Evolutionary conservation across 352 stramenopile species (phyloP).

Genomic region (Phytophthora rubi): DNA sequence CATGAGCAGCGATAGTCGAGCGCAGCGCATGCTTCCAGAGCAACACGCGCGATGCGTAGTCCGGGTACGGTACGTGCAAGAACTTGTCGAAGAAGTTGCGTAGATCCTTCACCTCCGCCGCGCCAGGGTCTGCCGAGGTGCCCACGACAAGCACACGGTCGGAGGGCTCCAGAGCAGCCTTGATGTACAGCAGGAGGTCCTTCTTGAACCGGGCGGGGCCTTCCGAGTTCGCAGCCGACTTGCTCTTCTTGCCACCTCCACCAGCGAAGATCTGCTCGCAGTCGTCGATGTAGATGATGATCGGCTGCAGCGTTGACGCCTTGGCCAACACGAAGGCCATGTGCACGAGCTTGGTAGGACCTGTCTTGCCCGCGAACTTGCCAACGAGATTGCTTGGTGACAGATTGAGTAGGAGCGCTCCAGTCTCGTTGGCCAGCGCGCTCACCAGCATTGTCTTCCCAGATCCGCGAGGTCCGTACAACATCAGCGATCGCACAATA

Average conservation of each 20-base stretch:
- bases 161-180: slow-evolving; percentile 84
- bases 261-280: slow-evolving; percentile 90
- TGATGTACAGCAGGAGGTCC: slow-evolving; percentile 93
- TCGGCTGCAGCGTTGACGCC: slow-evolving; percentile 80
- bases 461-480: slow-evolving; percentile 92
- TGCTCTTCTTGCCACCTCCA: slow-evolving; percentile 82
- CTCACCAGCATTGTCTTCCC: slow-evolving; percentile 95
- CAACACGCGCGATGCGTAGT: slow-evolving; percentile 91
- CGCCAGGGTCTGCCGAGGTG: slow-evolving; percentile 83
- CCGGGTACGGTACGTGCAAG: slow-evolving; percentile 92
- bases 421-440: slow-evolving; percentile 92
- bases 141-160: slow-evolving; percentile 94
- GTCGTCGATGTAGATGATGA: slow-evolving; percentile 96
- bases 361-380: slow-evolving; percentile 93
- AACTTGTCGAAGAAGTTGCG: slow-evolving; percentile 93
- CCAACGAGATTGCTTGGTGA: slow-evolving; percentile 92
- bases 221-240: slow-evolving; percentile 60
- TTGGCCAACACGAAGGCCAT: slow-evolving; percentile 94
- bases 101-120: slow-evolving; percentile 89
- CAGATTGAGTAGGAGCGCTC: slow-evolving; percentile 95
- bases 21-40: slow-evolving; percentile 89
- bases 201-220: slow-evolving; percentile 93
- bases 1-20: slow-evolving; percentile 50
- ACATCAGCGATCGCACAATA: slow-evolving; percentile 90
- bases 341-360: slow-evolving; percentile 93